Conservation (phyloP, 768 basidiomycete species). For the Xanthoconium stramineum region DNA sequence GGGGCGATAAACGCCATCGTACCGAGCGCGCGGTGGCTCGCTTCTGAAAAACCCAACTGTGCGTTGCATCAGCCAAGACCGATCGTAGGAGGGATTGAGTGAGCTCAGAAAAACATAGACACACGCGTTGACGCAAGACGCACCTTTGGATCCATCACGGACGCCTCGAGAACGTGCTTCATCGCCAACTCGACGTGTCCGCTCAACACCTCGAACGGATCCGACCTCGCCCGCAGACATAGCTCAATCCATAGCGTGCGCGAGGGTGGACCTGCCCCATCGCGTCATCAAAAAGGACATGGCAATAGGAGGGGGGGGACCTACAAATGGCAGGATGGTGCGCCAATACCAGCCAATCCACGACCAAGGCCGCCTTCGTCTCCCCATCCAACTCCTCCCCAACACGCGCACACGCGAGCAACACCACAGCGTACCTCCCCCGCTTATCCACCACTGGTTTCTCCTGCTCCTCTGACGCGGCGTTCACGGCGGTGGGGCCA, state of each 20-base stretch:
- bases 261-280: constrained; percentile 14
- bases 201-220: constrained; percentile 62
- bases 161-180: constrained; percentile 46
- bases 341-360: constrained; percentile 60
- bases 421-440: constrained; percentile 47
- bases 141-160: constrained; percentile 48
- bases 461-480: constrained; percentile 32
- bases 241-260: constrained; percentile 68
- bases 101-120: too few relatives aligned
- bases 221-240: constrained; percentile 63
- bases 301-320: constrained; percentile 15
- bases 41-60: constrained; percentile 49
- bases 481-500: constrained; percentile 6
- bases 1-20: constrained; percentile 84
- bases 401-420: constrained; percentile 51
- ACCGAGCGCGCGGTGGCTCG: constrained; percentile 69
- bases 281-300: neutral
- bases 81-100: neutral
- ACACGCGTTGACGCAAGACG: neutral
- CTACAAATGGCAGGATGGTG: constrained; percentile 69
- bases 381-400: constrained; percentile 30
- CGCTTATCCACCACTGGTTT: constrained; percentile 48
- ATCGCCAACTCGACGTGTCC: constrained; percentile 50
- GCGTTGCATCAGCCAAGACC: neutral
- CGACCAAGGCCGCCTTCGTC: constrained; percentile 44